A percentile compares a stretch with the other conserved stretches of the same genome.
Evolutionary conservation across 116 monocot genomes (phyloP).

Genomic region (Zostera marina): DNA sequence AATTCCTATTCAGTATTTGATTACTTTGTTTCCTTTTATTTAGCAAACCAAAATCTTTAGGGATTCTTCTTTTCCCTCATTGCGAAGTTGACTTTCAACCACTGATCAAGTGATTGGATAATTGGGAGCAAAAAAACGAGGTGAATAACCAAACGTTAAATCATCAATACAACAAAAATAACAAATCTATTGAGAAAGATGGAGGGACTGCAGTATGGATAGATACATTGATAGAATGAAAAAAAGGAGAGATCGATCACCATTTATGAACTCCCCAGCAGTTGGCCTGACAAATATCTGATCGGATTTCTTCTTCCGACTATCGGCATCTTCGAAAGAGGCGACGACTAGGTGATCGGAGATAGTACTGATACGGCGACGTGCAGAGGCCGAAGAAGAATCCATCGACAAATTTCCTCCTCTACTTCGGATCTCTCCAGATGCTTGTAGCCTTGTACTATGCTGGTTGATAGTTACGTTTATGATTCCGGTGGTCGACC

Average conservation of each 20-base stretch:
- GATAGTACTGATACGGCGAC: slow-evolving; percentile 15
- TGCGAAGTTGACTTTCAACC: too few relatives aligned
- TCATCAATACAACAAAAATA: too few relatives aligned
- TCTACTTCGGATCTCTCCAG: background rate
- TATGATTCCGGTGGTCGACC: too few relatives aligned
- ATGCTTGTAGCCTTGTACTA: too few relatives aligned
- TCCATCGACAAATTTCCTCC: slow-evolving; percentile 6
- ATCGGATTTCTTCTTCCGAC: background rate
- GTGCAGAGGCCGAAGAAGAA: slow-evolving; percentile 4
- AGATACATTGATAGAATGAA: background rate
- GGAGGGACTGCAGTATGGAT: background rate
- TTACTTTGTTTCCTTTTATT: too few relatives aligned
- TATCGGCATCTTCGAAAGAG: background rate
- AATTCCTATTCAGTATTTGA: too few relatives aligned
- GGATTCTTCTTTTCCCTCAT: too few relatives aligned
- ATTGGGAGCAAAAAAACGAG: too few relatives aligned
- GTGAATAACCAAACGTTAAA: too few relatives aligned
- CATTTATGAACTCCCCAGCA: slow-evolving; percentile 14
- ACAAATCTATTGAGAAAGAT: background rate
- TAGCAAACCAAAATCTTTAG: too few relatives aligned
- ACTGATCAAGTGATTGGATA: too few relatives aligned
- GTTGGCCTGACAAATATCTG: slow-evolving; percentile 6
- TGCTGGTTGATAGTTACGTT: background rate
- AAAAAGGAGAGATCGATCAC: background rate
- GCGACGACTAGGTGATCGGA: slow-evolving; percentile 11